Evolutionary conservation across 2,329 filamentous ascomycete genomes (phyloP), one percentile per base, ranked within the genome.

Genomic region (Fusarium sp.): DNA sequence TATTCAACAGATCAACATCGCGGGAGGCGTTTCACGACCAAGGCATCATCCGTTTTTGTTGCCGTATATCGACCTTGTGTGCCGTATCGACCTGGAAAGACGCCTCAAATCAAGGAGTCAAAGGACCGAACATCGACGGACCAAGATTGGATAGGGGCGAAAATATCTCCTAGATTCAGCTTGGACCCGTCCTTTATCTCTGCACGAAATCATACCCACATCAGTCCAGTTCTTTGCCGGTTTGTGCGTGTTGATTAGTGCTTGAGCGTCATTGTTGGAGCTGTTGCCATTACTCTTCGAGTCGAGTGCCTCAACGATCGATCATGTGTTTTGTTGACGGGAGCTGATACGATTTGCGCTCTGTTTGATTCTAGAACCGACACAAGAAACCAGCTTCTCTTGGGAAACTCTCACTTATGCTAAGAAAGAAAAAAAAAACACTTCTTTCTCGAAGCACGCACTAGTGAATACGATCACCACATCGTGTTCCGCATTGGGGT

Each of bases 391-490:
- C 56, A 53, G 41, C 44, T 41, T 36, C 36, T 47, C 30, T 38
- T 48, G 54, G 51, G 44, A 55, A 72, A 59, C 47, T 28, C 36
- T 41, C 47, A 59, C 57, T 26, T 47, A 16, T 38, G 48, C 63
- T 65, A 72, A n/a, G 57, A 73, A 62, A 61, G 60, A 73, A 67
- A 53, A 72, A 47, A 22, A 41, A 66, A 67, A 35, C 28, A 56
- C 47, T 61, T 55, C 16, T 36, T 57, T 61, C 45, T 65, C 54
- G 33, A 60, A 70, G 58, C 59, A 41, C 26, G 48, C 62, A 61
- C 73, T 77, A 77, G 68, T 75, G 68, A 78, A 75, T 75, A 74
- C 73, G 75, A 76, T 75, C 68, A 65, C 61, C 65, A 31, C 54
- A 60, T 66, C 61, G 65, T 60, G 59, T 47, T 68, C 67, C 67